Evolutionary conservation across 768 basidiomycete species (phyloP), one percentile per base, ranked within the genome.

Genomic region (Lactarius sp.): DNA sequence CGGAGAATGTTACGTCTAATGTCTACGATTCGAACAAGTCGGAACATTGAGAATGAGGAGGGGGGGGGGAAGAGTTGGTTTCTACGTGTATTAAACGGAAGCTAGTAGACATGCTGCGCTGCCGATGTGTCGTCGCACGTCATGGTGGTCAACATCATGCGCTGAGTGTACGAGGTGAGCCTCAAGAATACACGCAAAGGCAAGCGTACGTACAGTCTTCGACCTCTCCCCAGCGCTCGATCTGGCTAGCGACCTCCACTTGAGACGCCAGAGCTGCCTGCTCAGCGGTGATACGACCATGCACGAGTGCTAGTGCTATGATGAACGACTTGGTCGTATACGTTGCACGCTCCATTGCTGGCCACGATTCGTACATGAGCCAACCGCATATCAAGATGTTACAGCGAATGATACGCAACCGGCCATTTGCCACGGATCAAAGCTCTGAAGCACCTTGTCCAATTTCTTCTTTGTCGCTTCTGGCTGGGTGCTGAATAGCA

Each of bases 201-300:
- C 27, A 27, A 53, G 33, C 16, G 37, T 36, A 80, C 97, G 80
- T 71, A 98, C 96, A 92, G 73, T 98, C 97, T 78, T 98, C 97
- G 0, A 99, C 97, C 76, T 98, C 96, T n/a, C 97, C 97, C 97
- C 97, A 99, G 54, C 87, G 82, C 74, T 95, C 85, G 64, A 98
- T 98, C 77, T 98, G 96, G 73, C 93, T 95, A 66, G 86, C 81
- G 0, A 99, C 96, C 76, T 99, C 97, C 8, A 96, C 95, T 57
- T 89, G 88, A 7, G 93, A 83, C 0, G 92, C 92, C 55, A 85
- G 74, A 2, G 94, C 84, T 9, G 96, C 95, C 71, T 93, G 79
- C 70, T 99, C 92, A 1, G 85, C 91, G 4, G 84, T 84, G 47
- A 98, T 72, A 61, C 81, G 83, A 39, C 85, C 86, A 69, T 84